These are phyloP conservation scores for Colletotrichum siamense DNA, from an alignment of 2,329 filamentous ascomycete genomes.

Conservation along the genomic window DNA sequence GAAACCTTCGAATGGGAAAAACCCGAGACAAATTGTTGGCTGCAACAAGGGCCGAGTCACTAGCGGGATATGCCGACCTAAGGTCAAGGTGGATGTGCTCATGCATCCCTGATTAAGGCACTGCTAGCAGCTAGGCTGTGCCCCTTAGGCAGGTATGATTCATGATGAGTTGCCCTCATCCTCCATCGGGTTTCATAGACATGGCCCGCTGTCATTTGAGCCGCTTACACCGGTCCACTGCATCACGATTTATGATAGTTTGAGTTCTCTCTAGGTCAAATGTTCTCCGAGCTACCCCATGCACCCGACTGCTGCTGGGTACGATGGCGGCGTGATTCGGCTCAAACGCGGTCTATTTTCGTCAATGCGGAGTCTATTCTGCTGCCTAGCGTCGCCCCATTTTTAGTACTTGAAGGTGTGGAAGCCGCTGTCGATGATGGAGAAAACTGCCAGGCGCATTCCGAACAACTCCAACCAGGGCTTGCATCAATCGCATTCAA, in stretches of 20 bases:
- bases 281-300: not conserved
- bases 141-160: not conserved
- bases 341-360: not conserved
- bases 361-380: not conserved
- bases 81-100: not conserved
- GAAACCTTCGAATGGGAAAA: not conserved
- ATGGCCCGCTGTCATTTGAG: not conserved
- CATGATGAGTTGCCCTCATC: not conserved
- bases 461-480: rapidly evolving
- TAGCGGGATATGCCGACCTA: not conserved
- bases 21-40: rapidly evolving
- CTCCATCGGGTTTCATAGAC: not conserved
- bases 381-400: not conserved
- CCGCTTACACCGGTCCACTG: not conserved
- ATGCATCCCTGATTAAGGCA: not conserved
- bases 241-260: not conserved
- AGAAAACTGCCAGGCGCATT: not conserved
- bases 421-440: not conserved
- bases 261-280: not conserved
- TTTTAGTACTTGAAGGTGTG: not conserved
- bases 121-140: not conserved
- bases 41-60: not conserved
- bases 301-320: not conserved
- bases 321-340: not conserved
- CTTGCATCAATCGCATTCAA: not conserved